Evolutionary conservation across 352 stramenopile genomes (phyloP).

Genomic region (Aphanomyces astaci): DNA sequence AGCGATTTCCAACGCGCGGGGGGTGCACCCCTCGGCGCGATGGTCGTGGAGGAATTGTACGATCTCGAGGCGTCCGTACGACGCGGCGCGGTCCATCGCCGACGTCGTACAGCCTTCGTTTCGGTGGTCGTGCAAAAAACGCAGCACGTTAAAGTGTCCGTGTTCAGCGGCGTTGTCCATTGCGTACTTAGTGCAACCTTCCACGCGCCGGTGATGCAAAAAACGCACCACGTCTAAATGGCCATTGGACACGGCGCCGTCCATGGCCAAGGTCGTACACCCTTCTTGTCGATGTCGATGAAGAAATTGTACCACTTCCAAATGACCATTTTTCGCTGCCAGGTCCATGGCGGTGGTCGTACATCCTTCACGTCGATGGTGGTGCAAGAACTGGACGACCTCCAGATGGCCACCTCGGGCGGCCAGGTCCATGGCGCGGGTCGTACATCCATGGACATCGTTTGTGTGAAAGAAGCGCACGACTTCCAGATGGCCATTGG

Average conservation of each 20-base stretch:
- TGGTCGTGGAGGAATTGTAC: constrained; percentile 13
- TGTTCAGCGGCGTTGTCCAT: constrained; percentile 17
- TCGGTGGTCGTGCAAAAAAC: constrained; percentile 5
- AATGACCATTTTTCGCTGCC: constrained; percentile 1
- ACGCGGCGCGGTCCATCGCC: constrained; percentile 9
- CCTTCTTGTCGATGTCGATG: constrained; percentile 8
- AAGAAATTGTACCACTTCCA: constrained; percentile 3
- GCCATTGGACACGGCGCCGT: neutral
- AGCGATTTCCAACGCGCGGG: neutral
- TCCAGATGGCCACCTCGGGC: neutral
- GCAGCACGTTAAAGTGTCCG: neutral
- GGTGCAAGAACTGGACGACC: neutral
- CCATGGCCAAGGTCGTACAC: constrained; percentile 17
- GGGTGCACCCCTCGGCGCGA: neutral
- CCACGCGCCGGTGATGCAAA: neutral
- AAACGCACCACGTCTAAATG: constrained; percentile 6
- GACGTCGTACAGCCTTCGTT: constrained; percentile 3
- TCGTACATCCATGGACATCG: neutral
- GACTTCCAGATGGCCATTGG: neutral
- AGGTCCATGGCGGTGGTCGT: neutral
- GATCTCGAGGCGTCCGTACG: constrained; percentile 1
- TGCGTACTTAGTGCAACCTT: constrained; percentile 12
- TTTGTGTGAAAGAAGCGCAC: neutral
- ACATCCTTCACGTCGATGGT: neutral
- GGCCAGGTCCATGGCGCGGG: constrained; percentile 1